phyloP scores from a whole-genome alignment of 1,139 yeast species.

The Eremothecium cymbalariae region DNA sequence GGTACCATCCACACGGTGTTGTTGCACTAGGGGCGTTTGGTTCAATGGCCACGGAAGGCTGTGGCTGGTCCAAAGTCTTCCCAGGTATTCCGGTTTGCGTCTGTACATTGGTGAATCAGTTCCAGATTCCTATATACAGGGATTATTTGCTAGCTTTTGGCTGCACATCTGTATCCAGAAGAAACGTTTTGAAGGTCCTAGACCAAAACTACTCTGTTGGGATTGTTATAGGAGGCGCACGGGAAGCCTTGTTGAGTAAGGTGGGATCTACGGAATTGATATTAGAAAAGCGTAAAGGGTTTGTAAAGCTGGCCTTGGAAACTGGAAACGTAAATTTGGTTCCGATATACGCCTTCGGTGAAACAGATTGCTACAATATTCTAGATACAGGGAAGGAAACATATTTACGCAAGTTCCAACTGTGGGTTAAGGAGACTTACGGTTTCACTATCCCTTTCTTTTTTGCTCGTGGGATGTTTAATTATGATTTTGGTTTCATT shows the following conservation, averaged over 20 bases:
- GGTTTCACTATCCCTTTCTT: conserved; percentile 88
- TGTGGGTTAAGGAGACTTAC: conserved; percentile 57
- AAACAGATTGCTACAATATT: conserved; percentile 69
- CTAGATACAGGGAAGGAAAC: conserved; percentile 49
- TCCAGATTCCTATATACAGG: conserved; percentile 77
- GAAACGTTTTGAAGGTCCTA: conserved; percentile 60
- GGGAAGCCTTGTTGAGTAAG: conserved; percentile 69
- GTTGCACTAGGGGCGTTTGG: conserved; percentile 92
- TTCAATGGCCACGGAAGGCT: conserved; percentile 73
- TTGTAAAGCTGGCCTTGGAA: conserved; percentile 76
- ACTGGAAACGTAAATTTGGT: conserved; percentile 72
- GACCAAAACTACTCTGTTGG: conserved; percentile 70
- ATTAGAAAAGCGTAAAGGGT: conserved; percentile 74
- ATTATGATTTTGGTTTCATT: conserved; percentile 83
- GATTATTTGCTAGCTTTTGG: conserved; percentile 81
- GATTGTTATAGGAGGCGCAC: conserved; percentile 93
- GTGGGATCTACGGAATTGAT: conserved; percentile 59
- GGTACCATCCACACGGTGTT: conserved; percentile 96
- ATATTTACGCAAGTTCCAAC: conserved; percentile 49
- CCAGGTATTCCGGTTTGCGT: conserved; percentile 79
- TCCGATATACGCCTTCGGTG: conserved; percentile 91
- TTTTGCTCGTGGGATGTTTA: conserved; percentile 87
- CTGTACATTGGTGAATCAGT: conserved; percentile 76
- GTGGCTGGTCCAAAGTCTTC: conserved; percentile 55
- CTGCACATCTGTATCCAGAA: conserved; percentile 73